Base-by-base conservation (phyloP, 306 rosid genomes). In the Gleditsia sinensis region DNA sequence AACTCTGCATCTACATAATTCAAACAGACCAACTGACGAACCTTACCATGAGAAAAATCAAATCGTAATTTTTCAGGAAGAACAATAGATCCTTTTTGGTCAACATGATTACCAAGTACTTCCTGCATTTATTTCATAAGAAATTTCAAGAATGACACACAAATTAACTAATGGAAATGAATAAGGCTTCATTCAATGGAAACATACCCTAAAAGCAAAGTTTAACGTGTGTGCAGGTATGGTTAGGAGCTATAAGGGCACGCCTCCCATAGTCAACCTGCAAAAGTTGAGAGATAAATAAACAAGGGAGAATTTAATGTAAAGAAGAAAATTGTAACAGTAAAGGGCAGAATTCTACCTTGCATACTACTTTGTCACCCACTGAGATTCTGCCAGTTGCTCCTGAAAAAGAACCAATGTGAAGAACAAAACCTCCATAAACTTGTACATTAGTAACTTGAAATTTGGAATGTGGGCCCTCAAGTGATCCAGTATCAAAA, bases 181-280 rank as follows among this genome's bases (percentile, higher is more conserved):
- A 57, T 25, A 51, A 19, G 28, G 5, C 42, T 65, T 61, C 65
- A 59, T 12, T 30, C 36, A 42, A 45, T 72, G 21, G 63, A 30
- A 61, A 55, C 87, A 72, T 88, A 94, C 99, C 92, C 83, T 84
- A n/a, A 94, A 96, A 74, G 99, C 99, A 78, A 94, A 94, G 77
- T 94, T 94, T 86, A 94, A 87, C 84, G 75, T 94, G 99, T 0
- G 99, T 94, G 82, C 99, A 94, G 59, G 99, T 94, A 86, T 94
- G 99, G 77, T 94, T 94, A 32, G 99, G 99, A 30, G 99, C 98
- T 76, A 88, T 86, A 17, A 94, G 80, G 30, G 70, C 69, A 28
- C 99, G 98, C 78, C 99, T 89, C 69, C 59, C 87, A 27, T 90
- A 94, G 79, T 94, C 97, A 61, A 92, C 99, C 99, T 94, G 86